Evolutionary conservation across 768 basidiomycete genomes (phyloP).

Genomic region (Xerocomellus dryophilus): DNA sequence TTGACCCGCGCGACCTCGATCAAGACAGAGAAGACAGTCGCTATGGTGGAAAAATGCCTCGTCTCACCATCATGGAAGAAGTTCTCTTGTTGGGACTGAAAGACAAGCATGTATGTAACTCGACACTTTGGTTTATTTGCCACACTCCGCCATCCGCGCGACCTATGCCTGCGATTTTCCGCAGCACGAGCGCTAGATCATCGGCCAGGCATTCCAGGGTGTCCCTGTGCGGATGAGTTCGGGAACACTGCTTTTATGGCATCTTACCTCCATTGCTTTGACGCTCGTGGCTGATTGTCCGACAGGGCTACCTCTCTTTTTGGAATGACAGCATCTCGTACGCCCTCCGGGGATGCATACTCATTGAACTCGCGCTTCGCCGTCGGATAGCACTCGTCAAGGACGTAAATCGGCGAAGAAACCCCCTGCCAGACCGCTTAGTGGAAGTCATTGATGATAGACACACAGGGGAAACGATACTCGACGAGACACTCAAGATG

Average conservation of each 20-base stretch:
- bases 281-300: constrained; percentile 10
- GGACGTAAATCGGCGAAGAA: constrained; percentile 71
- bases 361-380: constrained; percentile 95
- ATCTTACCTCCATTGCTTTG: not conserved
- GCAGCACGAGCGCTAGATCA: constrained; percentile 17
- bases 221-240: constrained; percentile 2
- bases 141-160: constrained; percentile 8
- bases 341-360: constrained; percentile 95
- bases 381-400: constrained; percentile 87
- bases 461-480: constrained; percentile 92
- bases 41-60: constrained; percentile 71
- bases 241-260: constrained; percentile 22
- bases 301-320: constrained; percentile 89
- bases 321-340: constrained; percentile 99
- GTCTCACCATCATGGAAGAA: constrained; percentile 95
- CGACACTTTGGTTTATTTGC: not conserved
- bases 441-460: constrained; percentile 91
- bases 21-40: constrained; percentile 62
- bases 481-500: constrained; percentile 95
- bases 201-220: not conserved
- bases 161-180: constrained; percentile 10
- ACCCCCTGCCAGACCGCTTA: constrained; percentile 75
- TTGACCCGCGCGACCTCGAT: constrained; percentile 87
- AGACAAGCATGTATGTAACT: constrained; percentile 79
- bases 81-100: constrained; percentile 90